Evolutionary conservation across 225 moss, liverwort and hornwort species (phyloP).

Genomic region (Lunularia cruciata): DNA sequence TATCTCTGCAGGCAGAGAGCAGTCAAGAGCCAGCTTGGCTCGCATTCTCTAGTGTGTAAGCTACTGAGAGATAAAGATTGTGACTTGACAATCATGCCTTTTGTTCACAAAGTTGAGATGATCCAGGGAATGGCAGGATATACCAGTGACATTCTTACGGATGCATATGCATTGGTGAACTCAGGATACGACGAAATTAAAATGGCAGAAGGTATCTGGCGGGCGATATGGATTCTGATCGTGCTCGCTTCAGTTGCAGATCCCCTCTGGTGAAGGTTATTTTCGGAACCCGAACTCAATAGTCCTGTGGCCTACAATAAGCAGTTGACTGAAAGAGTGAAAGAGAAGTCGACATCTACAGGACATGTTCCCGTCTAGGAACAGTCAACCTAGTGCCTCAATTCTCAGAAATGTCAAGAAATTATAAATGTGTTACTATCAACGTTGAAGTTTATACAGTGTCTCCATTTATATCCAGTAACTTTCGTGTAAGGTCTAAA

Average conservation of each 20-base stretch:
- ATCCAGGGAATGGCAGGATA: neutral
- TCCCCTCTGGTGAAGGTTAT: slow-evolving; percentile 1
- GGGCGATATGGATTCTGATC: slow-evolving; percentile 4
- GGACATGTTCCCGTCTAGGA: neutral
- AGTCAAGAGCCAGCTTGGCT: neutral
- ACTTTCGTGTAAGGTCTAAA: no score
- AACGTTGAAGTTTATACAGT: no score
- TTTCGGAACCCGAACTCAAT: neutral
- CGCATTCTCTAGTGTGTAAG: neutral
- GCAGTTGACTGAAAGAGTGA: neutral
- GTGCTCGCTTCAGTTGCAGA: slow-evolving; percentile 1
- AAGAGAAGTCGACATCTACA: slow-evolving; percentile 15
- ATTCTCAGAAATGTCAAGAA: no score
- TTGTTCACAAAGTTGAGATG: slow-evolving; percentile 6
- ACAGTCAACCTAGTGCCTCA: no score
- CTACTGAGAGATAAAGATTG: slow-evolving; percentile 5
- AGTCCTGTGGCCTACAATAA: neutral
- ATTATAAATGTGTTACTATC: no score
- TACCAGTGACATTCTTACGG: neutral
- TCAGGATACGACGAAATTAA: neutral
- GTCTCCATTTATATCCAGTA: no score
- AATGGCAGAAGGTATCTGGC: slow-evolving; percentile 1
- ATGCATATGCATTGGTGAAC: neutral
- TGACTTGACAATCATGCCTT: neutral
- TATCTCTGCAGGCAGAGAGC: neutral